Base-by-base conservation (phyloP, 495 filamentous ascomycete genomes). In the Oidiodendron maius region DNA sequence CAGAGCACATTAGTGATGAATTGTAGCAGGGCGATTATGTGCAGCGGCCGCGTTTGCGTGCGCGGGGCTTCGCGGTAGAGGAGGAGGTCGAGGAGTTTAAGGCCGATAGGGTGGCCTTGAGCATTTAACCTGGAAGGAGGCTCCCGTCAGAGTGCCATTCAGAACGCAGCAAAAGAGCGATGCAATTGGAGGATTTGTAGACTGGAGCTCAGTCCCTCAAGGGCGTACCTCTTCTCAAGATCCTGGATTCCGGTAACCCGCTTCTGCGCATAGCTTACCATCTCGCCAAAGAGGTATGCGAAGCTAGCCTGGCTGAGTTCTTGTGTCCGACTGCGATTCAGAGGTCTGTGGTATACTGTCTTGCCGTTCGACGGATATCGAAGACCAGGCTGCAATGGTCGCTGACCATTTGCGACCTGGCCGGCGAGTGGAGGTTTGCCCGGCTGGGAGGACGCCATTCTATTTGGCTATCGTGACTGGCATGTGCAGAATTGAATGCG, bases 341-440 rank as follows among this genome's bases (percentile, higher is more conserved):
- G 73, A 51, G 95, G 87, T 46, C 94, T 80, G 75, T 97, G 89
- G 68, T 97, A 99, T 68, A 99, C 96, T 41, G 90, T 96, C 68
- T 96, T 96, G 68, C 87, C 87, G 62, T 84, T 93, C 21, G 87
- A 86, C n/a, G 93, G 90, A 57, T 95, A 88, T 51, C 90, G 86
- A 41, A 98, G 85, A n/a, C 86, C 88, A 8, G 80, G 64, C 23
- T 68, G 64, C 53, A 38, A 47, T 21, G 22, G 12, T 28, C 40
- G 48, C 37, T 48, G 63, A 20, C 63, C 55, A 51, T 69, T 46
- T 5, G 55, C 46, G 5, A 37, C 2, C 18, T 42, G 48, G 32
- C 61, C 60, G 44, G 57, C 55, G 62, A 54, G 57, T 50, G 53
- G 64, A 45, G 46, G 60, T 62, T 67, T 71, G 56, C 30, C 56